These are phyloP conservation scores for Amphichorda felina DNA, from an alignment of 2,329 filamentous ascomycete genomes.

Conservation along the genomic window DNA sequence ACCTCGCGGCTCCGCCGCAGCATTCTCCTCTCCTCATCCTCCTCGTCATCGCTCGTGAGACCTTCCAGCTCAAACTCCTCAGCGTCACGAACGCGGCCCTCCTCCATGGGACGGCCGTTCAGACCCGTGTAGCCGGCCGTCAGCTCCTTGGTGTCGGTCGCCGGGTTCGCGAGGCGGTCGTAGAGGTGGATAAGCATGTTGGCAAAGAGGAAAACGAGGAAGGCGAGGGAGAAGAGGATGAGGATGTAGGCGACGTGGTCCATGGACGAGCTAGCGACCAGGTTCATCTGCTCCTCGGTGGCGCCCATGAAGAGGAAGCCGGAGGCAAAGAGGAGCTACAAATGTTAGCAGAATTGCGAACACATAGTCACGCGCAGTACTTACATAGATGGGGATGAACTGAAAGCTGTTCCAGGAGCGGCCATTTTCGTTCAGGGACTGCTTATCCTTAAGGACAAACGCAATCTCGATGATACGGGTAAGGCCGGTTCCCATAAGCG, in stretches of 20 bases:
- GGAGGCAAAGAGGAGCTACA: conserved; percentile 73
- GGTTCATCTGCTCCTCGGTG: conserved; percentile 87
- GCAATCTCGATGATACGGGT: conserved; percentile 83
- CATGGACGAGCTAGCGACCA: conserved; percentile 62
- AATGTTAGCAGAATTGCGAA: conserved; percentile 6
- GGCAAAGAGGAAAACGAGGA: conserved; percentile 81
- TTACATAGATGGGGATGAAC: conserved; percentile 40
- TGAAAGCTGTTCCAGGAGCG: conserved; percentile 53
- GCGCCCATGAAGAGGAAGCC: conserved; percentile 97
- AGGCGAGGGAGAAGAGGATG: conserved; percentile 82
- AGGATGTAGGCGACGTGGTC: conserved; percentile 88
- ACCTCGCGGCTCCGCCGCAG: conserved; percentile 7
- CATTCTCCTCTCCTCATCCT: conserved; percentile 33
- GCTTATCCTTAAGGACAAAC: conserved; percentile 70
- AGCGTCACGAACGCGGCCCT: conserved; percentile 59
- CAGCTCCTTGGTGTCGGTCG: conserved; percentile 20
- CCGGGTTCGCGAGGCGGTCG: conserved; percentile 42
- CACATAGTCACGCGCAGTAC: conserved; percentile 28
- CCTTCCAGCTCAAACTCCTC: conserved; percentile 92
- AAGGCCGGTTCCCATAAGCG: conserved; percentile 79
- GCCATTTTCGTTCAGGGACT: conserved; percentile 53
- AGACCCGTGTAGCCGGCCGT: conserved; percentile 16
- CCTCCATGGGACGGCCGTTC: conserved; percentile 26
- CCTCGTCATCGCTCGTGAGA: conserved; percentile 81
- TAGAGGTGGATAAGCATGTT: conserved; percentile 81